phyloP scores from a whole-genome alignment of 352 stramenopile genomes.

The Globisporangium cystogenes region DNA sequence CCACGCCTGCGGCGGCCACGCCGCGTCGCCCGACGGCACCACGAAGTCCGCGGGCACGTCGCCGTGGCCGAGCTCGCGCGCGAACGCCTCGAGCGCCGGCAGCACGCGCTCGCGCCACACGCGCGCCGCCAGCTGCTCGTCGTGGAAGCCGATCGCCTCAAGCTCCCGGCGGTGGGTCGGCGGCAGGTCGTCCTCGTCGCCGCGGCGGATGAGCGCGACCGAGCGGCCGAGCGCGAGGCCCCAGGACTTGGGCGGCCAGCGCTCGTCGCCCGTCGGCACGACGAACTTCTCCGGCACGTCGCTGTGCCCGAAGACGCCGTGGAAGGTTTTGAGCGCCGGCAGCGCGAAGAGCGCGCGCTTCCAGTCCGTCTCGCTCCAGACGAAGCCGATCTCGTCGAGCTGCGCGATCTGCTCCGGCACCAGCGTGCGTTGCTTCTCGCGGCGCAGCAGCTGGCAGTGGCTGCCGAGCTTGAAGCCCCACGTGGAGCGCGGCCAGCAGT shows the following conservation, averaged over 20 bases:
- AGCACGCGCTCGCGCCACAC: constrained; percentile 34
- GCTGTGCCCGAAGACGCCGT: constrained; percentile 28
- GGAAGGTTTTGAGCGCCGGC: constrained; percentile 25
- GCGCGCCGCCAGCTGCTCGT: constrained; percentile 15
- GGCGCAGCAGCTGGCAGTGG: constrained; percentile 87
- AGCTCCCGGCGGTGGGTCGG: constrained; percentile 14
- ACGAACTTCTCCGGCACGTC: constrained; percentile 33
- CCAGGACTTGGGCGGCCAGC: constrained; percentile 18
- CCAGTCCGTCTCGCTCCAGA: constrained; percentile 66
- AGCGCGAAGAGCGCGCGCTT: constrained; percentile 61
- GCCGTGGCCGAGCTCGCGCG: constrained; percentile 20
- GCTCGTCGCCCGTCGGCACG: constrained; percentile 13
- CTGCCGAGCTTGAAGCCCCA: constrained; percentile 89
- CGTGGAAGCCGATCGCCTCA: constrained; percentile 35
- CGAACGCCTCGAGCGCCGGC: constrained; percentile 32
- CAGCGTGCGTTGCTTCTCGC: constrained; percentile 39
- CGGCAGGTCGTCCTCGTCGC: constrained; percentile 1
- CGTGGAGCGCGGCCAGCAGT: constrained; percentile 76
- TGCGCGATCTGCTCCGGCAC: constrained; percentile 18
- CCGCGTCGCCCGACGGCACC: constrained; percentile 32
- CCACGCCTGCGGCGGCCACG: constrained; percentile 40
- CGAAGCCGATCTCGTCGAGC: constrained; percentile 59
- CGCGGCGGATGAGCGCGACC: constrained; percentile 12
- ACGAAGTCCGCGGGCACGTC: constrained; percentile 49
- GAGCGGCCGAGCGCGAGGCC: constrained; percentile 18